Conservation (phyloP, 306 rosid species). For the Quercus bicolor region DNA sequence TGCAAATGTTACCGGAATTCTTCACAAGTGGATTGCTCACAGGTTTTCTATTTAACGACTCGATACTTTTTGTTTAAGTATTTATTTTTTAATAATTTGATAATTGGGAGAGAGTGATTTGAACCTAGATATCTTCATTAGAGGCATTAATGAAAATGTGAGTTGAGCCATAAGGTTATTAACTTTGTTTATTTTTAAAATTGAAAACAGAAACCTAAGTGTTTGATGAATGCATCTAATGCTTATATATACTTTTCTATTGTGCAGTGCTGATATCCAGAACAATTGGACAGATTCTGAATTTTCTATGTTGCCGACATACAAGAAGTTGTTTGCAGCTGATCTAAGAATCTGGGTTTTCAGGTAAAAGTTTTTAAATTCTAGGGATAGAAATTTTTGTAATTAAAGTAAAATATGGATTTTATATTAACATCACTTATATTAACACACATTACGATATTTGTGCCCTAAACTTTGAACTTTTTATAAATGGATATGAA, state of each 20-base stretch:
- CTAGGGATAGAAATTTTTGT: too few species aligned
- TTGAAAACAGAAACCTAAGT: too few species aligned
- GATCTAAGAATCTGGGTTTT: conserved; percentile 85
- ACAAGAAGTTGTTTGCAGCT: conserved; percentile 66
- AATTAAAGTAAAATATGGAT: too few species aligned
- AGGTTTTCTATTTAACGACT: conserved; percentile 32
- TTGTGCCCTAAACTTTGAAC: too few species aligned
- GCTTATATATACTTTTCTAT: neutral
- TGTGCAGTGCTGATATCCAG: conserved; percentile 51
- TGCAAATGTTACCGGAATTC: conserved; percentile 62
- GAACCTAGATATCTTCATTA: too few species aligned
- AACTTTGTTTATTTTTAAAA: too few species aligned
- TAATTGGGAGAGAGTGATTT: neutral
- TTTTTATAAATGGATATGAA: too few species aligned
- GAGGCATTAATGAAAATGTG: too few species aligned
- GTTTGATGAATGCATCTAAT: neutral
- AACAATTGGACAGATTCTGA: conserved; percentile 68
- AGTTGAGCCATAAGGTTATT: too few species aligned
- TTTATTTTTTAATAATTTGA: neutral
- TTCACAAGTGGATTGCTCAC: conserved; percentile 84
- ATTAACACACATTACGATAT: too few species aligned
- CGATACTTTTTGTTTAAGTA: neutral
- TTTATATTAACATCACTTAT: too few species aligned
- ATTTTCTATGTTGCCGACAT: conserved; percentile 61
- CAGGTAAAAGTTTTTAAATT: conserved; percentile 46